Evolutionary conservation across 2,329 filamentous ascomycete species (phyloP).

Genomic region (Diplodia corticola): DNA sequence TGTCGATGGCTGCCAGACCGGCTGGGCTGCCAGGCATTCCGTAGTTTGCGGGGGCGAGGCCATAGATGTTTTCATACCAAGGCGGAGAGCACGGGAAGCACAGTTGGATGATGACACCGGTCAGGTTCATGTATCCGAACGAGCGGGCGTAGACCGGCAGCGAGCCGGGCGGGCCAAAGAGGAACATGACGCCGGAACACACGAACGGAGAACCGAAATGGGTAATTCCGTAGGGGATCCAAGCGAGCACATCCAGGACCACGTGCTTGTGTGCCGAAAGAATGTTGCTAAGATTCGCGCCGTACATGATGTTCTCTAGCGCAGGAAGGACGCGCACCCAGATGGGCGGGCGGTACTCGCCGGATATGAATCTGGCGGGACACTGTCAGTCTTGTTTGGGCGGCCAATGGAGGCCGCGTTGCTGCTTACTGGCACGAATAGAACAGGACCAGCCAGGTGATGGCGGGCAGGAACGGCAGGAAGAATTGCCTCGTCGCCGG

Average conservation of each 20-base stretch:
- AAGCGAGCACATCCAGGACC: slow-evolving; percentile 82
- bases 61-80: slow-evolving; percentile 95
- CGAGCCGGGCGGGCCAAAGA: slow-evolving; percentile 84
- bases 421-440: slow-evolving; percentile 83
- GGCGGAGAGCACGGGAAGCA: slow-evolving; percentile 91
- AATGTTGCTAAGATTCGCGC: slow-evolving; percentile 93
- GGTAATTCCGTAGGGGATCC: slow-evolving; percentile 88
- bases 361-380: slow-evolving; percentile 73
- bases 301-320: slow-evolving; percentile 94
- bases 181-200: slow-evolving; percentile 75
- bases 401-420: slow-evolving; percentile 4
- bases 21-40: slow-evolving; percentile 87
- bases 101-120: slow-evolving; percentile 84
- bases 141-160: slow-evolving; percentile 80
- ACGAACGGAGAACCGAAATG: slow-evolving; percentile 87
- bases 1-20: slow-evolving; percentile 83
- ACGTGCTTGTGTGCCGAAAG: slow-evolving; percentile 85
- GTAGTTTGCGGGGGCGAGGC: slow-evolving; percentile 87
- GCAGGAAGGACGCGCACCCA: slow-evolving; percentile 94
- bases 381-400: not conserved
- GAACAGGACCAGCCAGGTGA: slow-evolving; percentile 86
- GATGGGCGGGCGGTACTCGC: slow-evolving; percentile 85
- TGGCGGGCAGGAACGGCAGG: slow-evolving; percentile 80
- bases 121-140: slow-evolving; percentile 90
- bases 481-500: slow-evolving; percentile 90